Conservation (phyloP, 129 eudicot species). For the Escallonia herrerae region DNA sequence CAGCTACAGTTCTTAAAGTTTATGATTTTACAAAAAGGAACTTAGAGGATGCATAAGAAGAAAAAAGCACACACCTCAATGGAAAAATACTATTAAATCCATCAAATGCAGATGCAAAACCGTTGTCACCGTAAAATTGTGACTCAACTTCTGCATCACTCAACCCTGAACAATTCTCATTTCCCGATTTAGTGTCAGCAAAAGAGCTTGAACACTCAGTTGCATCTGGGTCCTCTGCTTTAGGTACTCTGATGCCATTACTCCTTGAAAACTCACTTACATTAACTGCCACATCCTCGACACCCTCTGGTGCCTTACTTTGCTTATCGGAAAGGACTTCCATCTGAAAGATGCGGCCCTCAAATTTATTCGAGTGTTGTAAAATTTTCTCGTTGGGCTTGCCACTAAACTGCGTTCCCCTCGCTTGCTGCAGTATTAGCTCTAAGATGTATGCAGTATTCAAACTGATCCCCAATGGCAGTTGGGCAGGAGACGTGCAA, state of each 20-base stretch:
- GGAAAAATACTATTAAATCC: conserved; percentile 43
- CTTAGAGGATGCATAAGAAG: neutral
- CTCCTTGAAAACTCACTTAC: conserved; percentile 24
- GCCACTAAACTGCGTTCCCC: neutral
- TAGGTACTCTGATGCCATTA: conserved; percentile 12
- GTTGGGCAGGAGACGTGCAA: conserved; percentile 17
- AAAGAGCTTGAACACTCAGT: conserved; percentile 88
- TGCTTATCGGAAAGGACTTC: conserved; percentile 27
- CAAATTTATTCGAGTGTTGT: conserved; percentile 24
- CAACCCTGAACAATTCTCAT: conserved; percentile 29
- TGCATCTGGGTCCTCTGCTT: conserved; percentile 60
- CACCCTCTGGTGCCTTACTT: conserved; percentile 22
- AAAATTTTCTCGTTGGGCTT: conserved; percentile 21
- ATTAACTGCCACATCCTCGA: conserved; percentile 30
- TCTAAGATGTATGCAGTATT: neutral
- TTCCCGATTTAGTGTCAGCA: conserved; percentile 60
- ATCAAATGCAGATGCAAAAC: conserved; percentile 43
- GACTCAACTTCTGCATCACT: conserved; percentile 94
- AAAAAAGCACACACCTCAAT: conserved; percentile 41
- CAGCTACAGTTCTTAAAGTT: neutral
- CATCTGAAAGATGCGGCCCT: conserved; percentile 24
- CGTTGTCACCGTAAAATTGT: conserved; percentile 32
- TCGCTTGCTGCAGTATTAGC: conserved; percentile 1
- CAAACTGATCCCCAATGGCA: neutral
- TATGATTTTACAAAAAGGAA: neutral